Evolutionary conservation across 805 yeast species (phyloP).

Genomic region (Starmerella geochares): DNA sequence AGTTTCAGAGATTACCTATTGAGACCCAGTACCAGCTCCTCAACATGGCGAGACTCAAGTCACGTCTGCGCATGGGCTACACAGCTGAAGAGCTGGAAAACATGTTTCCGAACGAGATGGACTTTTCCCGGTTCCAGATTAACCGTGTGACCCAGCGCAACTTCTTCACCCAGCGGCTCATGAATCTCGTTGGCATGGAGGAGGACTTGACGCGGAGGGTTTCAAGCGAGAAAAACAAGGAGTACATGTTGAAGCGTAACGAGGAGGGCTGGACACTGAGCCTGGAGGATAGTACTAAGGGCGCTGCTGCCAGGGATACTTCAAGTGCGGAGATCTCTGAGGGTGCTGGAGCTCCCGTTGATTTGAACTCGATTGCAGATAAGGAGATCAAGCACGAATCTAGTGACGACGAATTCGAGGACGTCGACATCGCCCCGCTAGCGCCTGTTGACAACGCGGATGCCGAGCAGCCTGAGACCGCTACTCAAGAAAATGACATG

Average conservation of each 20-base stretch:
- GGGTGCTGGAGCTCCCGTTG: not conserved
- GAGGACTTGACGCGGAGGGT: conserved; percentile 44
- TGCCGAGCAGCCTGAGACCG: conserved; percentile 7
- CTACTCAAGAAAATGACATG: not conserved
- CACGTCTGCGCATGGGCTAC: conserved; percentile 91
- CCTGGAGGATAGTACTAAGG: conserved; percentile 38
- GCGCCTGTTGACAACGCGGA: not conserved
- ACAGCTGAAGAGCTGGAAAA: conserved; percentile 76
- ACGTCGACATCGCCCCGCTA: conserved; percentile 41
- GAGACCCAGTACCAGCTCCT: conserved; percentile 81
- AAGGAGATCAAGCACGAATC: not conserved
- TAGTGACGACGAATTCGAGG: conserved; percentile 53
- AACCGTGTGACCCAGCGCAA: conserved; percentile 87
- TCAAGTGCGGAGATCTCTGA: not conserved
- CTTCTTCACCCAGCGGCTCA: conserved; percentile 73
- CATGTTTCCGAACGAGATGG: conserved; percentile 75
- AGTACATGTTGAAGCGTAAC: conserved; percentile 63
- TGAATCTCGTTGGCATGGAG: conserved; percentile 76
- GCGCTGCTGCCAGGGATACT: conserved; percentile 16
- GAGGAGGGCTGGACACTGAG: conserved; percentile 80
- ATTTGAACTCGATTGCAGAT: not conserved
- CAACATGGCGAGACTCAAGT: conserved; percentile 69
- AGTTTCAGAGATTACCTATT: conserved; percentile 66
- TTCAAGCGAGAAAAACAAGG: conserved; percentile 71
- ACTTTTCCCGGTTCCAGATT: conserved; percentile 86